These are phyloP conservation scores for Pseudogymnoascus sp. DNA, from an alignment of 2,329 filamentous ascomycete species.

Conservation along the genomic window DNA sequence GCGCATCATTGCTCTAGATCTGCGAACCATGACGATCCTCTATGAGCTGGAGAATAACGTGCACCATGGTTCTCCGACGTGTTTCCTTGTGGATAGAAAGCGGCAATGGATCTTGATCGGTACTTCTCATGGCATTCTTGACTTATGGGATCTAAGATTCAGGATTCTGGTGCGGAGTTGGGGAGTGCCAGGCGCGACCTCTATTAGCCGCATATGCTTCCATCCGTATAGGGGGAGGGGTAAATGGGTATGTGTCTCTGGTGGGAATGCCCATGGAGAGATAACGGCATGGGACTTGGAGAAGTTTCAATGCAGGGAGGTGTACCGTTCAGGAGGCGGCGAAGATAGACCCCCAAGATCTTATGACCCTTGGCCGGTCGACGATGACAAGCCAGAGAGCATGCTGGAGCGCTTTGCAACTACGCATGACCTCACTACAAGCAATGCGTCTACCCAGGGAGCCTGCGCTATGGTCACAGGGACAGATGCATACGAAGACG, in stretches of 20 bases:
- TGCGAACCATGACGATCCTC: conserved; percentile 76
- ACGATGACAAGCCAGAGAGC: conserved; percentile 80
- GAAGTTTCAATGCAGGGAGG: conserved; percentile 78
- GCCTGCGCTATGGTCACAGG: conserved; percentile 70
- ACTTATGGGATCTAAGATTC: conserved; percentile 97
- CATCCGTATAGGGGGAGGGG: conserved; percentile 74
- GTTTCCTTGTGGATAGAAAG: conserved; percentile 80
- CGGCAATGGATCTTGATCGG: conserved; percentile 88
- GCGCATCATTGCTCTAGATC: conserved; percentile 74
- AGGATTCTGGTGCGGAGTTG: conserved; percentile 79
- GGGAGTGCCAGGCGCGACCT: conserved; percentile 74
- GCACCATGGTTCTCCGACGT: conserved; percentile 85
- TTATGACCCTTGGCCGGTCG: conserved; percentile 82
- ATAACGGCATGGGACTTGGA: conserved; percentile 95
- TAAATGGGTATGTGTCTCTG: conserved; percentile 81
- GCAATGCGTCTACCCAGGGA: conserved; percentile 54
- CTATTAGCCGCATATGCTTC: conserved; percentile 72
- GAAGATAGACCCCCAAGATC: conserved; percentile 49
- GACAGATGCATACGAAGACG: conserved; percentile 62
- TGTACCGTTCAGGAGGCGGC: conserved; percentile 64
- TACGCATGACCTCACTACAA: conserved; percentile 56
- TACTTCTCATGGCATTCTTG: conserved; percentile 85
- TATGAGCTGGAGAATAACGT: conserved; percentile 81
- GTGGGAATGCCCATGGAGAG: conserved; percentile 80
- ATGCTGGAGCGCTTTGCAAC: conserved; percentile 83